Evolutionary conservation across 2,329 filamentous ascomycete species (phyloP), one percentile per base, ranked within the genome.

Genomic region (Neonectria coccinea): DNA sequence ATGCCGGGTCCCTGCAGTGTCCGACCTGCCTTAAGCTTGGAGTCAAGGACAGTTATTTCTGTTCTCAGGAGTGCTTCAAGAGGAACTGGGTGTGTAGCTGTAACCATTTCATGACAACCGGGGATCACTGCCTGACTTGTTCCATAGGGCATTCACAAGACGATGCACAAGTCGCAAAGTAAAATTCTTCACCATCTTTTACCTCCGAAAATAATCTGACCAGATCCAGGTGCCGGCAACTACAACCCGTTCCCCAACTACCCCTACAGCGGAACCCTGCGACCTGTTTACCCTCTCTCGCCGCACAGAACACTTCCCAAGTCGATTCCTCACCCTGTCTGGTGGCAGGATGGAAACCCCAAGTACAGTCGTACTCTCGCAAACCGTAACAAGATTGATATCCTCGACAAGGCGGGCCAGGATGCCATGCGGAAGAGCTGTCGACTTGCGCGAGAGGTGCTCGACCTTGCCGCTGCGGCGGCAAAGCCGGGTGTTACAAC

Each of bases 1-100:
- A 95, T 68, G 94, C 94, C 62, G 91, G 93, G 65, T 85, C 90
- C 58, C 83, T 99, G 51, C 94, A 98, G 80, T 99, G 96, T 80
- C 96, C 96, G 59, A 98, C 93, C 54, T 99, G 96, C 79, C 86
- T 97, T 75, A 97, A 97, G 82, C 84, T 94, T 48, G 92, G 91
- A 58, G 91, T 90, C 74, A 89, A 94, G 77, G 93, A 96, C 76
- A 97, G 93, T 83, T 97, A 90, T 82, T 99, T 98, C 83, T 99
- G 96, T 84, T 94, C 94, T 29, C 96, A 99, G 80, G 96, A 98
- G 74, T 99, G 96, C 85, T 99, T 99, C 83, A 98, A 97, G 86
- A 91, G 90, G 80, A 99, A 94, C 84, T 99, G 96, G 96, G 96
- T 98, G 89, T 74, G 88, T 73, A 72, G 47, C 44, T 39, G 39